phyloP scores from a whole-genome alignment of 2,329 filamentous ascomycete species.

The Talaromyces sp. region DNA sequence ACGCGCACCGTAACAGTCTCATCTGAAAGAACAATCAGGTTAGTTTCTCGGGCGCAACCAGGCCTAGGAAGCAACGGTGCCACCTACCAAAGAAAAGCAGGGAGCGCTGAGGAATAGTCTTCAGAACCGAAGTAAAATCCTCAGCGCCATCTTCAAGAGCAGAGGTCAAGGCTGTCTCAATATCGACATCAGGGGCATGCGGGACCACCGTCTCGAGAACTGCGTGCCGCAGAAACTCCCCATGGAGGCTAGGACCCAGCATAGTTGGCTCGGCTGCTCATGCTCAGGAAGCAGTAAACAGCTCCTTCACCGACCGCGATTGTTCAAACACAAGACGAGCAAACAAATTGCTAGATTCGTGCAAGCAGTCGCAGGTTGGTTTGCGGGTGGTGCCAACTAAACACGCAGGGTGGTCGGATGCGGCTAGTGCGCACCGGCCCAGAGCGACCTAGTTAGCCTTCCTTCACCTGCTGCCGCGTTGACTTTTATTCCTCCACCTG shows the following conservation, averaged over 20 bases:
- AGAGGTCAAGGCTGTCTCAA: constrained; percentile 35
- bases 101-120: constrained; percentile 45
- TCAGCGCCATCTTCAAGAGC: constrained; percentile 42
- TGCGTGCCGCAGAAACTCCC: constrained; percentile 37
- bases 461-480: neutral
- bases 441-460: neutral
- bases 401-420: neutral
- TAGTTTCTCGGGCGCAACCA: constrained; percentile 11
- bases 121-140: constrained; percentile 38
- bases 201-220: constrained; percentile 40
- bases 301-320: constrained; percentile 8
- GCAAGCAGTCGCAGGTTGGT: neutral
- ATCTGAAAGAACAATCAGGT: constrained; percentile 50
- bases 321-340: neutral
- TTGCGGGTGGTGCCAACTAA: constrained; percentile 3
- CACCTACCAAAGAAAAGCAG: constrained; percentile 47
- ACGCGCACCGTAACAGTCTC: constrained; percentile 48
- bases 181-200: constrained; percentile 33
- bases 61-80: neutral
- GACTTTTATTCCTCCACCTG: neutral
- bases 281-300: constrained; percentile 13
- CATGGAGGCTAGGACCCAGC: constrained; percentile 30
- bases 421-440: constrained; percentile 6
- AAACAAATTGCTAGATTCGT: neutral
- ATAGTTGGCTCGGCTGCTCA: constrained; percentile 21